These are phyloP conservation scores for Arabidopsis suecica DNA, from an alignment of 345 rosid species.

Conservation along the genomic window DNA sequence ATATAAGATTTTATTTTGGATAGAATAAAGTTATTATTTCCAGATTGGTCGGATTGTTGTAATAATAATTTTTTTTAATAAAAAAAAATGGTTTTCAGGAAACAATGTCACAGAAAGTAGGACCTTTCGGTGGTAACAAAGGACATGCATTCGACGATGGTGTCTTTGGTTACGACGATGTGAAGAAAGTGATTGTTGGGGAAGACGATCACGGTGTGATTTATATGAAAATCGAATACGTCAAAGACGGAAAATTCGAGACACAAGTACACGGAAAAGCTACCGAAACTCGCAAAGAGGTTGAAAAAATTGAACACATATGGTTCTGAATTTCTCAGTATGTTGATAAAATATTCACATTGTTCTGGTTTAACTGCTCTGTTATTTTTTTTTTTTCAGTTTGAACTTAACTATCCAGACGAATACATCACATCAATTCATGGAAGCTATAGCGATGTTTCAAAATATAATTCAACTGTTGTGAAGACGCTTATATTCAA, in stretches of 20 bases:
- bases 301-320: too few species aligned
- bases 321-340: background rate
- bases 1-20: too few species aligned
- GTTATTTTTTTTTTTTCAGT: background rate
- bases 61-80: too few species aligned
- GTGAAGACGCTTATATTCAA: slow-evolving; percentile 13
- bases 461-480: background rate
- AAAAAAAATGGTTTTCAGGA: too few species aligned
- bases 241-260: background rate
- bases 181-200: background rate
- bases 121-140: background rate
- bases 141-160: background rate
- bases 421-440: slow-evolving; percentile 27
- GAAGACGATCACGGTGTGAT: background rate
- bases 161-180: background rate
- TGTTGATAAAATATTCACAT: background rate
- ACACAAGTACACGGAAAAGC: background rate
- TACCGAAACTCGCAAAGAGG: background rate
- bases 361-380: background rate
- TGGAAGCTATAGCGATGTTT: background rate
- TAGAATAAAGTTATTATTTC: too few species aligned
- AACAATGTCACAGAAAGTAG: too few species aligned
- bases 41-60: too few species aligned
- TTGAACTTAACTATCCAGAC: slow-evolving; percentile 30
- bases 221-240: background rate